These are phyloP conservation scores for Pilobolus umbonatus DNA, from an alignment of 192 early-diverging fungal genomes.

Conservation along the genomic window DNA sequence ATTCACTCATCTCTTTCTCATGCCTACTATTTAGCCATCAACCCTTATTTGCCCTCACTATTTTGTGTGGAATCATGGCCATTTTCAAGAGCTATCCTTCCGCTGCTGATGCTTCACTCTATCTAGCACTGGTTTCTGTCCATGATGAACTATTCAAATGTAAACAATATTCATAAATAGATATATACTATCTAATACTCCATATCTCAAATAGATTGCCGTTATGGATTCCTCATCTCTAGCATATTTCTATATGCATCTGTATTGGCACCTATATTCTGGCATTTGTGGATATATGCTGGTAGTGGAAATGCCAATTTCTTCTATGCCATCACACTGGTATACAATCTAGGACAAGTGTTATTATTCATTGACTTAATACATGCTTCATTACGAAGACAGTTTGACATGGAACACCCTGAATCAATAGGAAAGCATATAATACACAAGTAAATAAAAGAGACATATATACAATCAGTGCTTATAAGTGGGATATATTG, in stretches of 20 bases:
- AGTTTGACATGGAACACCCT: conserved; percentile 70
- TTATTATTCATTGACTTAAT: conserved; percentile 81
- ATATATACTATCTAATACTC: neutral
- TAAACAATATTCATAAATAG: conserved; percentile 29
- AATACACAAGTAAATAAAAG: conserved; percentile 31
- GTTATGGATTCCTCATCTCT: conserved; percentile 69
- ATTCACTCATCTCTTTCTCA: neutral
- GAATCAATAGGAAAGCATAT: conserved; percentile 47
- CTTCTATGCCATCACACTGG: conserved; percentile 94
- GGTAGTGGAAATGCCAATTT: conserved; percentile 98
- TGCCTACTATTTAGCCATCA: conserved; percentile 45
- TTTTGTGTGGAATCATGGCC: conserved; percentile 72
- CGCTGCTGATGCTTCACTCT: conserved; percentile 80
- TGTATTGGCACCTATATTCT: conserved; percentile 83
- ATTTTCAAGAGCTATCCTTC: conserved; percentile 94
- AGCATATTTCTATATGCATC: conserved; percentile 71
- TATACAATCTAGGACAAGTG: conserved; percentile 85
- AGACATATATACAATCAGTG: neutral
- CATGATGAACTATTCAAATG: conserved; percentile 87
- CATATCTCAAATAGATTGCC: conserved; percentile 57
- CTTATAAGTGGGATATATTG: too few relatives aligned
- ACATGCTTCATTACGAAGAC: conserved; percentile 67
- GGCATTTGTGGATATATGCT: conserved; percentile 93
- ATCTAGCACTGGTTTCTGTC: conserved; percentile 74
- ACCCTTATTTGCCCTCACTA: conserved; percentile 71